Conservation (phyloP, 1,139 yeast species). For the Yamadazyma siamensis region DNA sequence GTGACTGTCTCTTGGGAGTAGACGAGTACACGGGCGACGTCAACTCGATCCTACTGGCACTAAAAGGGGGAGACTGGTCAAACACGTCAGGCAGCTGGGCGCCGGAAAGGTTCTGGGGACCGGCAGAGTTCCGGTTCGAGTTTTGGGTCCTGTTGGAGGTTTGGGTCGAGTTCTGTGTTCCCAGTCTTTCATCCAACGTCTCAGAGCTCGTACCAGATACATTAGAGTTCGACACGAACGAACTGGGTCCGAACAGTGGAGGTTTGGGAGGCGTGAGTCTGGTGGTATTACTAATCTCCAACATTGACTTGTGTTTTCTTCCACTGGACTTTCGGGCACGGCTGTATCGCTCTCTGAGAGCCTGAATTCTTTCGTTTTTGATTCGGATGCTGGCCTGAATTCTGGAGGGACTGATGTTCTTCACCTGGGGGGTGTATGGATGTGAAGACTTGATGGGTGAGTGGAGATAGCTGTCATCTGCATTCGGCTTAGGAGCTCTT, state of each 20-base stretch:
- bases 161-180: not conserved
- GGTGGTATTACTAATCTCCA: no score
- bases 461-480: slow-evolving; percentile 21
- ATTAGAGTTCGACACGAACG: no score
- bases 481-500: slow-evolving; percentile 5
- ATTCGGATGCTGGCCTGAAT: slow-evolving; percentile 38
- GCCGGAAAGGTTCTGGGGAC: no score
- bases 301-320: no score
- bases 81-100: no score
- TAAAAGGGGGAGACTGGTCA: slow-evolving; percentile 3
- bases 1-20: slow-evolving; percentile 4
- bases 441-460: slow-evolving; percentile 32
- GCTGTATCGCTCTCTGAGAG: slow-evolving; percentile 33
- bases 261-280: not conserved
- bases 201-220: no score
- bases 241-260: not conserved
- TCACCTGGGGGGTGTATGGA: slow-evolving; percentile 21
- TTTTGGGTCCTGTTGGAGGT: not conserved
- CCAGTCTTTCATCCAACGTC: not conserved
- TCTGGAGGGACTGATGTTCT: slow-evolving; percentile 34
- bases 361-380: slow-evolving; percentile 32
- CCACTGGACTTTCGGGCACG: slow-evolving; percentile 14
- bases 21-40: slow-evolving; percentile 29
- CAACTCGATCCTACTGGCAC: slow-evolving; percentile 4
- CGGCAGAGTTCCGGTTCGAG: no score